phyloP scores from a whole-genome alignment of 306 rosid species.

The Senna tora region DNA sequence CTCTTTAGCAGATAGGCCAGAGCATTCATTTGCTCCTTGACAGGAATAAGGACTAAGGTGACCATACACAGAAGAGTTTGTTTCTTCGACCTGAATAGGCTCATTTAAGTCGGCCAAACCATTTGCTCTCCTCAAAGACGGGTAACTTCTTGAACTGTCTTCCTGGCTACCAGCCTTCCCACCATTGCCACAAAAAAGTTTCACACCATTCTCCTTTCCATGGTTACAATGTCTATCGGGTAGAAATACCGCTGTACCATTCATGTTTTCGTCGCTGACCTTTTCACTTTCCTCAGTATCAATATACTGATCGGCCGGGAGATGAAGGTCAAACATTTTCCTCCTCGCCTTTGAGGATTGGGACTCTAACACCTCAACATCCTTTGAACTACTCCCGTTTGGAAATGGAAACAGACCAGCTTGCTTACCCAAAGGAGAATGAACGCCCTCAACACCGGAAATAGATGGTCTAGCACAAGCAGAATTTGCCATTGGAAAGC shows the following conservation, averaged over 20 bases:
- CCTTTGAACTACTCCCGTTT: constrained; percentile 70
- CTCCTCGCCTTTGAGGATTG: constrained; percentile 82
- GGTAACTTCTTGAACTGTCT: constrained; percentile 53
- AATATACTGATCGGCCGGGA: constrained; percentile 87
- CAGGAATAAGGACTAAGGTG: constrained; percentile 45
- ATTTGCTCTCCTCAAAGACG: constrained; percentile 47
- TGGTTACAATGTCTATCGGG: constrained; percentile 45
- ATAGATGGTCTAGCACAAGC: constrained; percentile 54
- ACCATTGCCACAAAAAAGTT: constrained; percentile 46
- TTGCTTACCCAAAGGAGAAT: constrained; percentile 58
- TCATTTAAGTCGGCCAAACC: constrained; percentile 89
- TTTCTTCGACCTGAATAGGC: constrained; percentile 76
- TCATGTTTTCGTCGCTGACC: constrained; percentile 53
- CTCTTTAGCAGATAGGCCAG: constrained; percentile 51
- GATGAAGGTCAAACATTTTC: constrained; percentile 87
- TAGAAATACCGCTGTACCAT: constrained; percentile 42
- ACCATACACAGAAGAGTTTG: constrained; percentile 48
- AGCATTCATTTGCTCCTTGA: constrained; percentile 51
- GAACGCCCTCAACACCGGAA: constrained; percentile 62
- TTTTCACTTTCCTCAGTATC: constrained; percentile 86
- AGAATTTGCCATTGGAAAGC: constrained; percentile 59
- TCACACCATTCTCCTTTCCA: constrained; percentile 43
- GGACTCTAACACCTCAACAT: constrained; percentile 66
- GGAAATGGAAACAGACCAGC: constrained; percentile 57
- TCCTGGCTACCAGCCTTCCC: constrained; percentile 51